Evolutionary conservation across 805 yeast species (phyloP).

Genomic region (Saturnispora silvae): DNA sequence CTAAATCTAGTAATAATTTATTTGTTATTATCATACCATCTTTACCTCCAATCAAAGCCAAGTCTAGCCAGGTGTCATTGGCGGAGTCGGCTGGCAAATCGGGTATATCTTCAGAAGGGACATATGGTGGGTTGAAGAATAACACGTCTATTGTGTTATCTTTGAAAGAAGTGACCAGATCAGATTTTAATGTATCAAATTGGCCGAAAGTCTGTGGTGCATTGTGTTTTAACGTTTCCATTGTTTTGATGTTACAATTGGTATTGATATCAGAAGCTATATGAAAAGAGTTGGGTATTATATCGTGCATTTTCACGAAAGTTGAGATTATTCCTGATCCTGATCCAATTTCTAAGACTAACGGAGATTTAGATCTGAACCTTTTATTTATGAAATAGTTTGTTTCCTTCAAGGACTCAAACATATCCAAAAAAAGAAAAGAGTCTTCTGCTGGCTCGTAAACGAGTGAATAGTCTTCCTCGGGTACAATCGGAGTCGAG

Average conservation of each 20-base stretch:
- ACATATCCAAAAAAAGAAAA: slow-evolving; percentile 67
- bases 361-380: slow-evolving; percentile 30
- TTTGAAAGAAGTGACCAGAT: slow-evolving; percentile 42
- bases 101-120: slow-evolving; percentile 78
- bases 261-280: slow-evolving; percentile 76
- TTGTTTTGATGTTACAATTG: slow-evolving; percentile 52
- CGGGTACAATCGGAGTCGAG: slow-evolving; percentile 58
- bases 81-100: slow-evolving; percentile 30
- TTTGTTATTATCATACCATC: slow-evolving; percentile 86
- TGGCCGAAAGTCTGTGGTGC: slow-evolving; percentile 12
- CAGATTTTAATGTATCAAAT: slow-evolving; percentile 46
- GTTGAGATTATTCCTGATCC: slow-evolving; percentile 89
- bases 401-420: slow-evolving; percentile 44
- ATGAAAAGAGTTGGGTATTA: slow-evolving; percentile 43
- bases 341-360: slow-evolving; percentile 77
- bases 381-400: slow-evolving; percentile 22
- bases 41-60: slow-evolving; percentile 82
- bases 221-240: slow-evolving; percentile 28
- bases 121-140: slow-evolving; percentile 93
- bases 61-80: slow-evolving; percentile 66
- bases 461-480: slow-evolving; percentile 56
- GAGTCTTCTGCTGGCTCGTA: slow-evolving; percentile 96
- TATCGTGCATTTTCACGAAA: slow-evolving; percentile 46
- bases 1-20: slow-evolving; percentile 44
- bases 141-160: slow-evolving; percentile 50